These are phyloP conservation scores for Capronia americana DNA, from an alignment of 2,329 filamentous ascomycete species.

Conservation along the genomic window DNA sequence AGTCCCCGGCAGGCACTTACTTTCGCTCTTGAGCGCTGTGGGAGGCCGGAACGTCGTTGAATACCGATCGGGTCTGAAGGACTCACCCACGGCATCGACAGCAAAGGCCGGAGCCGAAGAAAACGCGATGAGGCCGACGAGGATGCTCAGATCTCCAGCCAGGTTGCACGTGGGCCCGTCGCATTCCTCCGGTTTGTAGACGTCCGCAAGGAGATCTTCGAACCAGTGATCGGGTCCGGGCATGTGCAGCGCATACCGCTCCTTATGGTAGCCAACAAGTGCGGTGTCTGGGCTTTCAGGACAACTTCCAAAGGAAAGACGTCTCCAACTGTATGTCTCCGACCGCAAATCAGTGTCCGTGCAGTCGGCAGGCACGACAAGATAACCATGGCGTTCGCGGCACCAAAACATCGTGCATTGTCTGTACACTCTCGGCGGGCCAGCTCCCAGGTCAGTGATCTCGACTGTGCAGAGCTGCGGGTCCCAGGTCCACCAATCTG, in stretches of 20 bases:
- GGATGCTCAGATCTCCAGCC: conserved; percentile 27
- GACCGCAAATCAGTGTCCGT: background rate
- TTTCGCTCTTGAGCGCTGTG: background rate
- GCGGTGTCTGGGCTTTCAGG: conserved; percentile 3
- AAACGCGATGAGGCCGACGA: conserved; percentile 25
- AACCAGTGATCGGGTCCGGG: conserved; percentile 28
- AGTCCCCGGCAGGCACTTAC: conserved; percentile 16
- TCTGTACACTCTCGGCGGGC: background rate
- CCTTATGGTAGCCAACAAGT: conserved; percentile 15
- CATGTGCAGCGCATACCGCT: conserved; percentile 4
- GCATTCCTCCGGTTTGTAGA: conserved; percentile 5
- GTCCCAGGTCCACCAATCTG: conserved; percentile 25
- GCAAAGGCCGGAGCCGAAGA: background rate
- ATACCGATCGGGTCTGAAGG: conserved; percentile 18
- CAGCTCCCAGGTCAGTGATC: background rate
- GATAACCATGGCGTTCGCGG: conserved; percentile 26
- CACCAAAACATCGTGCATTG: conserved; percentile 26
- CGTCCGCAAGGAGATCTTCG: conserved; percentile 22
- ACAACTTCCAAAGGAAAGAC: conserved; percentile 19
- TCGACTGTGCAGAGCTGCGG: background rate
- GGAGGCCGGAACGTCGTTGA: conserved; percentile 19
- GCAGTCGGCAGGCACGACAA: conserved; percentile 24
- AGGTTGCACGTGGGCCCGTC: conserved; percentile 15
- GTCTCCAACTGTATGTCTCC: conserved; percentile 11
- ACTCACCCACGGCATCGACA: conserved; percentile 4